phyloP scores from a whole-genome alignment of 1,284 basidiomycete species.

The Sphaerobolus stellatus region DNA sequence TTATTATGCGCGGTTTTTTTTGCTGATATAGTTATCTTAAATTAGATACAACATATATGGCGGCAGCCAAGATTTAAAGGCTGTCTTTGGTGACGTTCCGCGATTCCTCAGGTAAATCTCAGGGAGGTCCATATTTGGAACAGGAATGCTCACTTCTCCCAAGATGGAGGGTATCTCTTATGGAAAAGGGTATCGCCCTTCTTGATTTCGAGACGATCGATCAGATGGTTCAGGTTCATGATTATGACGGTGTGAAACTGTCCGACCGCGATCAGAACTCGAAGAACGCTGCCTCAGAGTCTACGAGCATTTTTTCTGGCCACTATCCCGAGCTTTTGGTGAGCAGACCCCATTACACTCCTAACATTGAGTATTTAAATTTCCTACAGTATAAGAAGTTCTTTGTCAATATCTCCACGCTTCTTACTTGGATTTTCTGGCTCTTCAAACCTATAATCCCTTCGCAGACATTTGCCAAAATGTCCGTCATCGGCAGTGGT shows the following conservation, averaged over 20 bases:
- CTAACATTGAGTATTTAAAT: neutral
- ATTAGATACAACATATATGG: constrained; percentile 73
- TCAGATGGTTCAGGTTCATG: constrained; percentile 74
- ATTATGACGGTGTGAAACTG: constrained; percentile 71
- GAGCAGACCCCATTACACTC: constrained; percentile 25
- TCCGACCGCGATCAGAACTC: constrained; percentile 68
- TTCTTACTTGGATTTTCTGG: constrained; percentile 74
- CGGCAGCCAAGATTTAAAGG: constrained; percentile 58
- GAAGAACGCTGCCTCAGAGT: constrained; percentile 70
- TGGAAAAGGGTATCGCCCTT: constrained; percentile 62
- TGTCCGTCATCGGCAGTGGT: constrained; percentile 71
- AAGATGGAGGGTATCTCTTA: constrained; percentile 75
- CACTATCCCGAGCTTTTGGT: constrained; percentile 79
- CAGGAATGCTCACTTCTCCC: neutral
- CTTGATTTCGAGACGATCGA: constrained; percentile 74
- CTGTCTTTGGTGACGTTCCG: constrained; percentile 68
- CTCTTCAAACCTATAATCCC: constrained; percentile 73
- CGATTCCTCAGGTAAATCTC: constrained; percentile 68
- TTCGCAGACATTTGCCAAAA: constrained; percentile 69
- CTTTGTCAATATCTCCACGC: constrained; percentile 73
- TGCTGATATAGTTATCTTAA: neutral
- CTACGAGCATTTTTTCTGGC: constrained; percentile 65
- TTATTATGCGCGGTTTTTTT: constrained; percentile 8
- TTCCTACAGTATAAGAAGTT: constrained; percentile 63
- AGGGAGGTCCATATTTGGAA: neutral